These are phyloP conservation scores for Coemansia sp. DNA, from an alignment of 192 early-diverging fungal genomes.

Conservation along the genomic window DNA sequence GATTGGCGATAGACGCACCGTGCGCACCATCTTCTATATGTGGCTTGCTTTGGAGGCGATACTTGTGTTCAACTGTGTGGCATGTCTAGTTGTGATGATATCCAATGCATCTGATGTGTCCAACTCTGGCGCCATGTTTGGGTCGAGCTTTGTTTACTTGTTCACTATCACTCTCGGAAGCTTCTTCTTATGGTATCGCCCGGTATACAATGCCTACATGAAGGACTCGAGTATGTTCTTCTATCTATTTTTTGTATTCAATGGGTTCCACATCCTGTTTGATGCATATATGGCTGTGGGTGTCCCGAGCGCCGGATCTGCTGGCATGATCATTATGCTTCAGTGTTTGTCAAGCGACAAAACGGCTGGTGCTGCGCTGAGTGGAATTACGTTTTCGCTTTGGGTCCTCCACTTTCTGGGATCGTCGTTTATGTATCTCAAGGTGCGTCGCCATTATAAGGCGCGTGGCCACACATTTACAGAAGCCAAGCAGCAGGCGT, in stretches of 20 bases:
- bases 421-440: conserved; percentile 60
- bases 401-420: conserved; percentile 68
- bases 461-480: conserved; percentile 69
- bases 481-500: conserved; percentile 69
- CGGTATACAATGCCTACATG: conserved; percentile 85
- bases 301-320: conserved; percentile 78
- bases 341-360: conserved; percentile 68
- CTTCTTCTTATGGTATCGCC: conserved; percentile 88
- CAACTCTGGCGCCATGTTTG: conserved; percentile 75
- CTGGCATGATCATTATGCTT: conserved; percentile 79
- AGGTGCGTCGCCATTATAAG: conserved; percentile 68
- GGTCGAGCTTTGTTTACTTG: conserved; percentile 70
- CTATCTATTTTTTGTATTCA: conserved; percentile 83
- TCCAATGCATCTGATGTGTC: conserved; percentile 63
- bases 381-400: conserved; percentile 62
- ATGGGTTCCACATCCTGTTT: conserved; percentile 81
- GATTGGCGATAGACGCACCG: conserved; percentile 60
- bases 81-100: conserved; percentile 73
- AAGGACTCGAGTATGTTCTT: conserved; percentile 86
- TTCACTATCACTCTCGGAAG: conserved; percentile 75
- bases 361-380: conserved; percentile 67
- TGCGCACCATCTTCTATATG: conserved; percentile 68
- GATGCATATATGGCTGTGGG: conserved; percentile 85
- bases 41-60: conserved; percentile 76
- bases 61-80: conserved; percentile 76